These are phyloP conservation scores for Colletotrichum nymphaeae DNA, from an alignment of 2,329 filamentous ascomycete genomes.

Conservation along the genomic window DNA sequence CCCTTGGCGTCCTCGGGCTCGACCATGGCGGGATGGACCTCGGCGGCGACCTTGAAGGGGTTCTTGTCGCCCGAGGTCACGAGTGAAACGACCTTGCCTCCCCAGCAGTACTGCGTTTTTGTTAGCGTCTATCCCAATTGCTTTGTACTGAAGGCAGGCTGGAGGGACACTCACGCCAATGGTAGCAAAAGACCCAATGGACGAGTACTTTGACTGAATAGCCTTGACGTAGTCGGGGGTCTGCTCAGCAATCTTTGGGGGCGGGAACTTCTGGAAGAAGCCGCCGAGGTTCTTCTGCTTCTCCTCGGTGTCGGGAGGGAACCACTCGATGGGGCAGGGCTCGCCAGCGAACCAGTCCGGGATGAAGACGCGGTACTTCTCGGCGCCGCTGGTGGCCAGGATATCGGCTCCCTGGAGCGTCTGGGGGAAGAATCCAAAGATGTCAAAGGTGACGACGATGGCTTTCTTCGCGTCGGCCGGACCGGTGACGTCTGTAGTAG, in stretches of 20 bases:
- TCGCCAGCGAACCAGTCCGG: constrained; percentile 90
- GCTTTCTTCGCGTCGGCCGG: constrained; percentile 64
- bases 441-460: constrained; percentile 73
- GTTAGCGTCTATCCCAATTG: background rate
- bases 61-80: constrained; percentile 60
- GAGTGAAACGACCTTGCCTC: constrained; percentile 73
- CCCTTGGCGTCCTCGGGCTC: constrained; percentile 69
- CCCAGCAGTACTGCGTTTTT: constrained; percentile 71
- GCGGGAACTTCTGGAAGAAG: constrained; percentile 67
- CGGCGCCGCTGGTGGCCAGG: constrained; percentile 64
- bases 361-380: constrained; percentile 87
- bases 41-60: constrained; percentile 65
- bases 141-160: background rate
- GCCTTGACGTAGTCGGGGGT: constrained; percentile 67
- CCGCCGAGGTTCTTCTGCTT: constrained; percentile 68
- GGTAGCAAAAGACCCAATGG: constrained; percentile 69
- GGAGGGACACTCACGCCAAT: constrained; percentile 62
- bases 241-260: constrained; percentile 58
- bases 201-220: constrained; percentile 62
- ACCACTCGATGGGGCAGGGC: constrained; percentile 69
- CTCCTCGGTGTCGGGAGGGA: constrained; percentile 73
- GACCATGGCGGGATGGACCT: constrained; percentile 72
- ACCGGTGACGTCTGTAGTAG: constrained; percentile 58
- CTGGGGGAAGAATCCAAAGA: constrained; percentile 78
- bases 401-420: constrained; percentile 78